These are phyloP conservation scores for Globisporangium mamillatum DNA, from an alignment of 352 stramenopile genomes.

Conservation along the genomic window DNA sequence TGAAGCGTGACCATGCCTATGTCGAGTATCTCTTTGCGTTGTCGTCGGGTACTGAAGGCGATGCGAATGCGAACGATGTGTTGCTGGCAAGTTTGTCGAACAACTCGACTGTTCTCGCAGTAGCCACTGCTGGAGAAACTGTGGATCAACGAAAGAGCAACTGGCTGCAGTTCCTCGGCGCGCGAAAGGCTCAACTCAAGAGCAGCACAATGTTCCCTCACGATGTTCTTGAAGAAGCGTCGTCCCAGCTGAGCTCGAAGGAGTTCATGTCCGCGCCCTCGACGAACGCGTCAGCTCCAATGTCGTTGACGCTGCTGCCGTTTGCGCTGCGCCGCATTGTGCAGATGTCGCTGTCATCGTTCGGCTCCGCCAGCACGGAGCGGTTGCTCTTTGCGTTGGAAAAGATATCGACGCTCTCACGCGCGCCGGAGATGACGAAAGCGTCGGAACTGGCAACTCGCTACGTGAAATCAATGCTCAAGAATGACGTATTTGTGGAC, in stretches of 20 bases:
- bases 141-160: conserved; percentile 5
- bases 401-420: conserved; percentile 33
- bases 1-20: conserved; percentile 61
- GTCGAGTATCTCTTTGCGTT: conserved; percentile 52
- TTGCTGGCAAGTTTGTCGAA: conserved; percentile 30
- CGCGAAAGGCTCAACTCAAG: conserved; percentile 18
- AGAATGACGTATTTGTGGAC: conserved; percentile 37
- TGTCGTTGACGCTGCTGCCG: conserved; percentile 40
- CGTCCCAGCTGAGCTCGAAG: conserved; percentile 47
- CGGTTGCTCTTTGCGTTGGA: conserved; percentile 62
- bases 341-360: conserved; percentile 34
- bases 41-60: conserved; percentile 1
- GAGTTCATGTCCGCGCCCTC: conserved; percentile 38
- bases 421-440: conserved; percentile 6
- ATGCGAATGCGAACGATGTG: conserved; percentile 18
- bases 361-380: conserved; percentile 38
- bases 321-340: conserved; percentile 62
- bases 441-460: conserved; percentile 36
- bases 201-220: conserved; percentile 22
- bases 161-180: conserved; percentile 37
- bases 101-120: conserved; percentile 12
- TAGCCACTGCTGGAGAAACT: background rate
- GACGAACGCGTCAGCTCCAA: background rate
- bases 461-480: conserved; percentile 54
- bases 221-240: conserved; percentile 37